Percentiles rank a stretch among this genome's conserved stretches.
Evolutionary conservation across 768 basidiomycete genomes (phyloP).

Genomic region (Gloeopeniophorella convolvens): DNA sequence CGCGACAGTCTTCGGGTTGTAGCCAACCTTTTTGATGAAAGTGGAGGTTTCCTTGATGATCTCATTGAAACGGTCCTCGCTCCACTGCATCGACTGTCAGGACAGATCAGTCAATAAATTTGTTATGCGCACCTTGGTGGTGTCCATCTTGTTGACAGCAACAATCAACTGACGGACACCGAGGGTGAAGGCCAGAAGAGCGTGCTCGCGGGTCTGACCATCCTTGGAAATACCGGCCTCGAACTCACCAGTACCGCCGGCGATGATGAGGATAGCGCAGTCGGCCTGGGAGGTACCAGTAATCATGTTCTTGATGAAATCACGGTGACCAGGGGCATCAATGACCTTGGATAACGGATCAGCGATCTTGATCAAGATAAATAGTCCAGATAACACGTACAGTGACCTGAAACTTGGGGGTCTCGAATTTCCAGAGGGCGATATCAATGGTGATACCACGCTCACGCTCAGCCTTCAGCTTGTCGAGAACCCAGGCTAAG

Average conservation of each 20-base stretch:
- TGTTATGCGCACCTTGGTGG: constrained; percentile 66
- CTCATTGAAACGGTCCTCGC: constrained; percentile 99
- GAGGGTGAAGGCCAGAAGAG: constrained; percentile 98
- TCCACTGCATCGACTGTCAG: constrained; percentile 60
- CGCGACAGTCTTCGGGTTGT: constrained; percentile 97
- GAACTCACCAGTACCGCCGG: constrained; percentile 99
- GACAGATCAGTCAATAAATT: neutral
- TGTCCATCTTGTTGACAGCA: constrained; percentile 99
- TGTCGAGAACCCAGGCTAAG: constrained; percentile 98
- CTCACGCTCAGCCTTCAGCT: constrained; percentile 99
- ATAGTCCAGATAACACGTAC: constrained; percentile 39
- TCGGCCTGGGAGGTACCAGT: constrained; percentile 99
- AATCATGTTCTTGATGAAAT: constrained; percentile 99
- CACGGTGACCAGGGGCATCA: constrained; percentile 99
- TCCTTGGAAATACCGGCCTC: constrained; percentile 99
- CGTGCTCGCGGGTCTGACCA: constrained; percentile 99
- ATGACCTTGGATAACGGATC: constrained; percentile 60
- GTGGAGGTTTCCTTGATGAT: constrained; percentile 95
- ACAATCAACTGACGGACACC: constrained; percentile 99
- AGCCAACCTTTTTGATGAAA: constrained; percentile 99
- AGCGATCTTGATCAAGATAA: constrained; percentile 13
- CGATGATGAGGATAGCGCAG: constrained; percentile 99
- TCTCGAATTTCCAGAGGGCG: constrained; percentile 99
- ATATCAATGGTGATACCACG: constrained; percentile 99
- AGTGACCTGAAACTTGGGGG: constrained; percentile 91